Evolutionary conservation across 2,329 filamentous ascomycete species (phyloP), one percentile per base, ranked within the genome.

Genomic region (Alternaria metachromatica): DNA sequence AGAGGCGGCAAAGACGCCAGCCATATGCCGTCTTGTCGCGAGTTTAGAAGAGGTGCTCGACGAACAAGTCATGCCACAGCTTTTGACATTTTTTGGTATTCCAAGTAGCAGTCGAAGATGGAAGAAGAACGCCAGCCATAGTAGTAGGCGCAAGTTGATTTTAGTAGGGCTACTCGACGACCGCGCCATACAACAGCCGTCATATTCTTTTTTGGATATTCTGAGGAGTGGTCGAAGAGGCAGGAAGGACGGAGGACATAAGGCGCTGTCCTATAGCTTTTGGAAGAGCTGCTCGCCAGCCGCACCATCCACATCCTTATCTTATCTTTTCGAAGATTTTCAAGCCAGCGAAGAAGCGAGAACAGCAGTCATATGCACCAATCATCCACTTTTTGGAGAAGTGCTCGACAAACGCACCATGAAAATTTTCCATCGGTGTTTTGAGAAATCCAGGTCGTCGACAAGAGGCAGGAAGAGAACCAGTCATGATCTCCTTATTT

Each of bases 31-130:
- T n/a, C n/a, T n/a, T n/a, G n/a, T n/a, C n/a, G n/a, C n/a, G n/a
- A n/a, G n/a, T n/a, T n/a, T n/a, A n/a, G n/a, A n/a, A 37, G 15
- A 3, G 15, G 2, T 5, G 15, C 2, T 41, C 33, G 33, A n/a
- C 0, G 15, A 41, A n/a, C 2, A n/a, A 10, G 8, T 0, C 33
- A 37, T 33, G 3, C 6, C 2, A 6, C 12, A 7, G 5, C 2
- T 7, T 15, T 15, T 0, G 2, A 6, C 12, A 2, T 0, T 6
- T 7, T 33, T 15, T 2, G 6, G 7, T 5, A 37, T 37, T n/a
- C 8, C 15, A 8, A 0, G 33, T n/a, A 18, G 15, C 1, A 5
- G 8, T 41, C 4, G 15, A 41, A 6, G 37, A 41, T 8, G 37
- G 8, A 15, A 1, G 15, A 10, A 9, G 33, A 37, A n/a, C 13